Conservation (phyloP, 371 early-diverging fungal genomes). For the Gilbertella persicaria region DNA sequence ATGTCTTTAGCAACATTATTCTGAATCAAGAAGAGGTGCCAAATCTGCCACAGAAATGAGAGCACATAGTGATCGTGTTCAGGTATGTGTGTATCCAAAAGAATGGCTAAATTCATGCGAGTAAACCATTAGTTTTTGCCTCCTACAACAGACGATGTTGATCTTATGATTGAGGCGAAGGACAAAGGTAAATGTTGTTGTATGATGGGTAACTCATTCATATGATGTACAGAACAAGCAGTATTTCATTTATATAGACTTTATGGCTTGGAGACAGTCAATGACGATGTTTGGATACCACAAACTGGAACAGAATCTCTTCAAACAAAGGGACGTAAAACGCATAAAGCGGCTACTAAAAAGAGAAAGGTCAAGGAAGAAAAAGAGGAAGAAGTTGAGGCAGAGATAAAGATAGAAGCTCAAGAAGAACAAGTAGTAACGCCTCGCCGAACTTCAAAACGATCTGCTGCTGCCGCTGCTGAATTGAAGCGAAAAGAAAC, state of each 20-base stretch:
- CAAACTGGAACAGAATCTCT: slow-evolving; percentile 15
- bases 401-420: not conserved
- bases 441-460: not conserved
- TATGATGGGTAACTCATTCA: too few species aligned
- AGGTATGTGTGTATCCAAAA: too few species aligned
- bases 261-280: slow-evolving; percentile 37
- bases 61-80: slow-evolving; percentile 46
- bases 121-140: slow-evolving; percentile 47
- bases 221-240: slow-evolving; percentile 58
- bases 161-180: slow-evolving; percentile 61
- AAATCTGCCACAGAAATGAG: slow-evolving; percentile 35
- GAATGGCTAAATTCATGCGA: too few species aligned
- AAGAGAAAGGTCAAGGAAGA: slow-evolving; percentile 8
- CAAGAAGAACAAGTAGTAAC: not conserved
- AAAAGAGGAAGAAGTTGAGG: not conserved
- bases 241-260: slow-evolving; percentile 47
- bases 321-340: slow-evolving; percentile 28
- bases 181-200: slow-evolving; percentile 56
- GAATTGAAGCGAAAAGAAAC: not conserved
- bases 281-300: slow-evolving; percentile 35
- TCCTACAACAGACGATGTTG: slow-evolving; percentile 51
- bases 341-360: slow-evolving; percentile 1
- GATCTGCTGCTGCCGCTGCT: not conserved
- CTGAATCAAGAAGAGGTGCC: slow-evolving; percentile 46
- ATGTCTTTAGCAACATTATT: slow-evolving; percentile 48